Percentiles rank a stretch among this genome's conserved stretches.
Conservation (phyloP, 164 flowering plant genomes). For the Nelumbo lutea region DNA sequence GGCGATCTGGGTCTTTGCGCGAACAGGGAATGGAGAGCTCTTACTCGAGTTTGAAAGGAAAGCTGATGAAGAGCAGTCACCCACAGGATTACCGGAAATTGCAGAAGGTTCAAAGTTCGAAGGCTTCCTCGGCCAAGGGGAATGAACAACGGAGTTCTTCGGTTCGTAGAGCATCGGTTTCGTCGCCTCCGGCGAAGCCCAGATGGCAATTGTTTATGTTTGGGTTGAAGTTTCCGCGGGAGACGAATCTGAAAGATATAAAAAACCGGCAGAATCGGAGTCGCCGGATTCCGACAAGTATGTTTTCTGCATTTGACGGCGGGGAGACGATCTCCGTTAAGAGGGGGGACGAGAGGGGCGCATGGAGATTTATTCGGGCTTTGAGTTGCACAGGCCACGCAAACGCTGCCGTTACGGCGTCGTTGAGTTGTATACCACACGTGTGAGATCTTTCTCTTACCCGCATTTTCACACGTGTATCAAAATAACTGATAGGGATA, state of each 20-base stretch:
- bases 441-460: neutral
- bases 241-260: neutral
- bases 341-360: neutral
- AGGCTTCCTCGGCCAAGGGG: neutral
- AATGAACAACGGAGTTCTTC: neutral
- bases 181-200: slow-evolving; percentile 16
- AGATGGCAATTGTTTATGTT: slow-evolving; percentile 28
- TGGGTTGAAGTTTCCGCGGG: neutral
- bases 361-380: neutral
- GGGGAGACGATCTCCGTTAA: neutral
- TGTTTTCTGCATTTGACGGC: neutral
- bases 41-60: slow-evolving; percentile 12
- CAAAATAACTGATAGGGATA: too few relatives aligned
- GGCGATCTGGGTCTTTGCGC: slow-evolving; percentile 35
- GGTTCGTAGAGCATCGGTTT: neutral
- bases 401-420: neutral
- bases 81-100: slow-evolving; percentile 36
- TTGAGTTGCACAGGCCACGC: neutral
- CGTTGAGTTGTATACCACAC: neutral
- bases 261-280: neutral
- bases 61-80: slow-evolving; percentile 24
- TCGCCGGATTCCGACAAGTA: neutral
- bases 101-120: slow-evolving; percentile 19
- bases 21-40: slow-evolving; percentile 10
- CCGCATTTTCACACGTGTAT: too few relatives aligned